Evolutionary conservation across 2,329 filamentous ascomycete genomes (phyloP), one percentile per base, ranked within the genome.

Genomic region (Leptographium lundbergii): DNA sequence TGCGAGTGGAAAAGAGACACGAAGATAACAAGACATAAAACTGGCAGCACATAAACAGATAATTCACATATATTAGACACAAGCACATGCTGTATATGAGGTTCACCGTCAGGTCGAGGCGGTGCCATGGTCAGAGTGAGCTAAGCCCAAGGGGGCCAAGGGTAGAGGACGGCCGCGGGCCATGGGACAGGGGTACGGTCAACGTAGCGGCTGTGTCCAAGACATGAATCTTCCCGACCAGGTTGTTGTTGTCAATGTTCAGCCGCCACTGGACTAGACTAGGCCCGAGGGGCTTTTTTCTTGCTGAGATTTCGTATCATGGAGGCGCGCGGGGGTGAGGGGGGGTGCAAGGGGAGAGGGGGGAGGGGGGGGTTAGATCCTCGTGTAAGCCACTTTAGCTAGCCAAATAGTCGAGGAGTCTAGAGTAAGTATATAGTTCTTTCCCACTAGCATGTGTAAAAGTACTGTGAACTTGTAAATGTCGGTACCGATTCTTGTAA

Each of bases 181-280:
- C 32, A 45, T 32, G 47, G 57, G 53, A 57, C 59, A 54, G 58
- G 51, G 59, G 59, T 32, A 58, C 32, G 57, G 57, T 45, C 45
- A 57, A 57, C 53, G 62, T 62, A 65, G 60, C 60, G 60, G 60
- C 63, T 64, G 62, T 66, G 64, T 63, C 60, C 54, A 62, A 67
- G 63, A 66, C 65, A 65, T 59, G 61, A 59, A 61, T 61, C 53
- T 60, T 59, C 59, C 60, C 63, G 65, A 63, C 65, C 63, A 63
- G 63, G 60, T 65, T 62, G 62, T 64, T 61, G 62, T 61, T 61
- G 61, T 62, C 61, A 61, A 54, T 65, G 56, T 64, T 66, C 66
- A 66, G 66, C 66, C 63, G 65, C 64, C 60, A 64, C 59, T 54
- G 61, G 61, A 55, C 61, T 56, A 58, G 50, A 61, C 60, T 59